A percentile compares a stretch with the other conserved stretches of the same genome.
Conservation (phyloP, 2,329 filamentous ascomycete genomes). For the Penicillium sp. region DNA sequence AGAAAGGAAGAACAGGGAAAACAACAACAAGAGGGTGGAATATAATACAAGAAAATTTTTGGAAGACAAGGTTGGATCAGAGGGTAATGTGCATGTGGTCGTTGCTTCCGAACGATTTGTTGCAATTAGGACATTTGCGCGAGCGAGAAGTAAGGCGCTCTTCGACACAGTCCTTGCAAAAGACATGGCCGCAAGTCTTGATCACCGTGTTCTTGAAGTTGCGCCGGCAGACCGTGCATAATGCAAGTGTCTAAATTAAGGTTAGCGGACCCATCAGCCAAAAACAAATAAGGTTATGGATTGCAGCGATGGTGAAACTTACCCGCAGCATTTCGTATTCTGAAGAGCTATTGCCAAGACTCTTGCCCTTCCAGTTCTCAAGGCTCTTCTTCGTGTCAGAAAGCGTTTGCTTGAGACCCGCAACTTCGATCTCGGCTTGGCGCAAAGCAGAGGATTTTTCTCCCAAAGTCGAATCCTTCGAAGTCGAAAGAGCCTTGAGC, state of each 20-base stretch:
- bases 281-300: background rate
- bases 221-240: conserved; percentile 90
- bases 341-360: conserved; percentile 76
- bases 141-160: conserved; percentile 87
- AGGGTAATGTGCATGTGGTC: conserved; percentile 75
- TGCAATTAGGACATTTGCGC: conserved; percentile 94
- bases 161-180: conserved; percentile 89
- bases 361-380: conserved; percentile 84
- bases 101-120: conserved; percentile 84
- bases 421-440: conserved; percentile 71
- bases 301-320: conserved; percentile 49
- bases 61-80: conserved; percentile 30
- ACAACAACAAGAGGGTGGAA: conserved; percentile 24
- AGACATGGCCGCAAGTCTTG: conserved; percentile 92
- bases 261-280: conserved; percentile 17
- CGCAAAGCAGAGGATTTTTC: conserved; percentile 66
- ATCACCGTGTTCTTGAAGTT: conserved; percentile 94
- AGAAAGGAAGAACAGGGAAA: conserved; percentile 21
- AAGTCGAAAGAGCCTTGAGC: conserved; percentile 72
- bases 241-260: conserved; percentile 66
- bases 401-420: conserved; percentile 76
- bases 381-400: conserved; percentile 80
- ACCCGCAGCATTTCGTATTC: conserved; percentile 86
- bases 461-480: conserved; percentile 72
- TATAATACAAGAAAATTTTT: conserved; percentile 39